phyloP scores from a whole-genome alignment of 2,329 filamentous ascomycete species.

The Ilyonectria robusta region DNA sequence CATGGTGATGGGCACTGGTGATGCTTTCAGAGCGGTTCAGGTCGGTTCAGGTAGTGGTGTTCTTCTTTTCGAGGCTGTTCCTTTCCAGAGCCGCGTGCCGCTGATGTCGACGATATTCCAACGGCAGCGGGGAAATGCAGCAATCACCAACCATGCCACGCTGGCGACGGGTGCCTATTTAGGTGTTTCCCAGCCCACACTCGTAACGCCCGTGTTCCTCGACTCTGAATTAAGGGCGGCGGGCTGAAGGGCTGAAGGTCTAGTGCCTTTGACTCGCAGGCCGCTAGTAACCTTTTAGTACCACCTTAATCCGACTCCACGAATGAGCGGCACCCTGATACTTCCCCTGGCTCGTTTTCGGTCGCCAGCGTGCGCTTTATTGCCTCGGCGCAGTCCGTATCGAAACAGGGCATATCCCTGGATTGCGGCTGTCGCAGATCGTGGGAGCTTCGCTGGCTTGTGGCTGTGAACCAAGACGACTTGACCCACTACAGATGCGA shows the following conservation, averaged over 20 bases:
- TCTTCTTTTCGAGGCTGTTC: background rate
- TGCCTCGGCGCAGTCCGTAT: background rate
- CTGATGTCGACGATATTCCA: background rate
- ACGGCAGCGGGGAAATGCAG: background rate
- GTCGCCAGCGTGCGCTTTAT: background rate
- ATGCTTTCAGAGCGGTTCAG: background rate
- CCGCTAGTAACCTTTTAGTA: slow-evolving; percentile 2
- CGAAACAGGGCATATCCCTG: background rate
- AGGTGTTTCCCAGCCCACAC: background rate
- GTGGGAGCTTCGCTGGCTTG: background rate
- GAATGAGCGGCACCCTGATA: background rate
- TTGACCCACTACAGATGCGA: background rate
- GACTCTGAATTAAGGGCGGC: background rate
- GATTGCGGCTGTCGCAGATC: too few relatives aligned
- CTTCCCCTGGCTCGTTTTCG: background rate
- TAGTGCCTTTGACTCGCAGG: slow-evolving; percentile 3
- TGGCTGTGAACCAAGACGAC: background rate
- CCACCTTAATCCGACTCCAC: background rate
- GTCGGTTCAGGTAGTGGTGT: background rate
- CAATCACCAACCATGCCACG: background rate
- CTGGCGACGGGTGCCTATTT: background rate
- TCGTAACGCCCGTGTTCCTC: background rate
- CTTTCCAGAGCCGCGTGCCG: background rate
- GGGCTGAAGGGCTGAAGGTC: slow-evolving; percentile 1
- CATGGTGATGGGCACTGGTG: background rate